phyloP scores from a whole-genome alignment of 495 filamentous ascomycete species.

The Penicillium cataractarum region DNA sequence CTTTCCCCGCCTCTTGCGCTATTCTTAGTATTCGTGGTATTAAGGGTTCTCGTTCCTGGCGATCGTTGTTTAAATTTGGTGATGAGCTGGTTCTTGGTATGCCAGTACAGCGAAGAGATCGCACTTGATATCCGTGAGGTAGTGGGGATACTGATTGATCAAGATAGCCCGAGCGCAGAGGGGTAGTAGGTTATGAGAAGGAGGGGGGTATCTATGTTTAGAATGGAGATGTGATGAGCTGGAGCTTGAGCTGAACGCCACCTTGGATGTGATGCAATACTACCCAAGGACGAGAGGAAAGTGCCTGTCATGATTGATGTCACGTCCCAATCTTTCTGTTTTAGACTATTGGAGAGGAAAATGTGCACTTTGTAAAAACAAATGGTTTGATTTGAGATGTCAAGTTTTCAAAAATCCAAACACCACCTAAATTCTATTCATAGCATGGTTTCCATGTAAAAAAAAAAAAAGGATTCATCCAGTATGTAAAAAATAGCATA shows the following conservation, averaged over 20 bases:
- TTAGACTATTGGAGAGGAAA: neutral
- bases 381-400: neutral
- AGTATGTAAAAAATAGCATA: neutral
- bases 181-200: neutral
- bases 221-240: neutral
- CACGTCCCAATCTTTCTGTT: neutral
- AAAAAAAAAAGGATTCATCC: neutral
- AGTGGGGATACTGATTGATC: neutral
- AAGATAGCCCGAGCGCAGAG: constrained; percentile 2
- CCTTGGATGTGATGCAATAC: neutral
- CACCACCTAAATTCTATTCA: constrained; percentile 3
- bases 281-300: neutral
- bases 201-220: constrained; percentile 4
- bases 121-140: neutral
- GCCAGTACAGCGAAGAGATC: neutral
- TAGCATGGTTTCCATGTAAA: neutral
- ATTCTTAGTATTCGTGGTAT: constrained; percentile 12
- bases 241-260: neutral
- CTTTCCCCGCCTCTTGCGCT: constrained; percentile 10
- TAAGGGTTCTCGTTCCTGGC: constrained; percentile 17
- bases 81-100: constrained; percentile 5
- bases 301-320: neutral
- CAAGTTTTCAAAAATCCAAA: neutral
- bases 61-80: constrained; percentile 10
- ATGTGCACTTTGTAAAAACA: neutral